phyloP scores from a whole-genome alignment of 306 rosid species.

The Prosopis cineraria region DNA sequence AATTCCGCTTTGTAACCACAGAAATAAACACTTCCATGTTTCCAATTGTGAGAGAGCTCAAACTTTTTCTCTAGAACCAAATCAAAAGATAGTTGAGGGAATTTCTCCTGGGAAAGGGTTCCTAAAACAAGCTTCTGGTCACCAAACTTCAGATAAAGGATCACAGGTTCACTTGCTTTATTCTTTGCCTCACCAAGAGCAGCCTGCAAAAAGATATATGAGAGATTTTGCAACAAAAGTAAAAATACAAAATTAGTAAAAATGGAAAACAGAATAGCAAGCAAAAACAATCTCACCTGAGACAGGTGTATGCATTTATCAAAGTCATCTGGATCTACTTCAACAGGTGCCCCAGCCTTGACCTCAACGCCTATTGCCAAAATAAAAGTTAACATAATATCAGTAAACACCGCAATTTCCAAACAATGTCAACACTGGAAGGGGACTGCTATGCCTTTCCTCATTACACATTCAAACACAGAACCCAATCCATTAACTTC shows the following conservation, averaged over 20 bases:
- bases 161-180: constrained; percentile 51
- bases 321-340: constrained; percentile 36
- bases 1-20: constrained; percentile 59
- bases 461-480: neutral
- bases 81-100: constrained; percentile 70
- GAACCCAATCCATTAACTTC: neutral
- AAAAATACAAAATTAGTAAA: neutral
- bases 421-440: neutral
- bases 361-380: constrained; percentile 76
- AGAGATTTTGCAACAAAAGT: neutral
- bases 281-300: constrained; percentile 52
- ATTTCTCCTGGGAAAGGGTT: constrained; percentile 51
- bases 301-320: constrained; percentile 59
- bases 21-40: constrained; percentile 59
- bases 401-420: neutral
- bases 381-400: neutral
- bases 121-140: constrained; percentile 70
- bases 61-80: constrained; percentile 62
- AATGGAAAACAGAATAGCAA: neutral
- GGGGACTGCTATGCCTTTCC: neutral
- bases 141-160: constrained; percentile 49
- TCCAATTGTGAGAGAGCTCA: constrained; percentile 78
- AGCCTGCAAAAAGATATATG: constrained; percentile 43
- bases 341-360: constrained; percentile 61
- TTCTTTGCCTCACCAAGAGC: constrained; percentile 65